These are phyloP conservation scores for Albophoma yamanashiensis DNA, from an alignment of 2,329 filamentous ascomycete species.

Conservation along the genomic window DNA sequence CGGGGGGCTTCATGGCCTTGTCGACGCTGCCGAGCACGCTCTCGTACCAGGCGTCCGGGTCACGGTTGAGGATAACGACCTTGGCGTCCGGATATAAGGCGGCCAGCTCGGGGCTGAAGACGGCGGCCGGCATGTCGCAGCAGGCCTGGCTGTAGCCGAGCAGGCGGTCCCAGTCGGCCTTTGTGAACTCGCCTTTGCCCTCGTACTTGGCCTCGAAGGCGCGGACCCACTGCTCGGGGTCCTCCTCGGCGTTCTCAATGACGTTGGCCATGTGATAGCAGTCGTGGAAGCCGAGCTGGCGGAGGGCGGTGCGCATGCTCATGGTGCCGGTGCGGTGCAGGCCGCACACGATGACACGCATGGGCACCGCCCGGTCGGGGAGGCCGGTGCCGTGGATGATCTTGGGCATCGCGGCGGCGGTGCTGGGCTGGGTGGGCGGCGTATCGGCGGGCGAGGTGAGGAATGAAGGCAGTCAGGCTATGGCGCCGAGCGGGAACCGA, in stretches of 20 bases:
- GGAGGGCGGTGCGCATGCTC: slow-evolving; percentile 15
- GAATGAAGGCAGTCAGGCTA: background rate
- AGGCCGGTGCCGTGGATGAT: background rate
- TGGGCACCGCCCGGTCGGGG: slow-evolving; percentile 22
- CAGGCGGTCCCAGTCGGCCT: slow-evolving; percentile 33
- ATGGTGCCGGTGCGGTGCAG: slow-evolving; percentile 26
- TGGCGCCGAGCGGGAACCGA: background rate
- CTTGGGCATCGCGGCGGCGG: background rate
- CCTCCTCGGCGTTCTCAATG: slow-evolving; percentile 9
- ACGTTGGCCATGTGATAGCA: slow-evolving; percentile 17
- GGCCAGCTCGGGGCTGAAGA: slow-evolving; percentile 29
- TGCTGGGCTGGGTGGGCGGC: background rate
- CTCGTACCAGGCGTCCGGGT: slow-evolving; percentile 26
- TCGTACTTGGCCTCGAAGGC: slow-evolving; percentile 22
- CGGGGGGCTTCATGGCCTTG: slow-evolving; percentile 3
- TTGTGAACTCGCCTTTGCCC: slow-evolving; percentile 18
- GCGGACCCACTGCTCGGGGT: slow-evolving; percentile 17
- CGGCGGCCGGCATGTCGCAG: slow-evolving; percentile 45
- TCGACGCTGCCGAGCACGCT: slow-evolving; percentile 16
- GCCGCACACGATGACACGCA: slow-evolving; percentile 28
- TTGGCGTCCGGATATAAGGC: slow-evolving; percentile 24
- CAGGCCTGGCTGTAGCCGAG: slow-evolving; percentile 38
- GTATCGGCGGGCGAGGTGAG: background rate
- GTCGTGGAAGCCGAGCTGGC: slow-evolving; percentile 17
- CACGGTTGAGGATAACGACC: slow-evolving; percentile 26